phyloP scores from a whole-genome alignment of 768 basidiomycete species.

The Mycena filopes region DNA sequence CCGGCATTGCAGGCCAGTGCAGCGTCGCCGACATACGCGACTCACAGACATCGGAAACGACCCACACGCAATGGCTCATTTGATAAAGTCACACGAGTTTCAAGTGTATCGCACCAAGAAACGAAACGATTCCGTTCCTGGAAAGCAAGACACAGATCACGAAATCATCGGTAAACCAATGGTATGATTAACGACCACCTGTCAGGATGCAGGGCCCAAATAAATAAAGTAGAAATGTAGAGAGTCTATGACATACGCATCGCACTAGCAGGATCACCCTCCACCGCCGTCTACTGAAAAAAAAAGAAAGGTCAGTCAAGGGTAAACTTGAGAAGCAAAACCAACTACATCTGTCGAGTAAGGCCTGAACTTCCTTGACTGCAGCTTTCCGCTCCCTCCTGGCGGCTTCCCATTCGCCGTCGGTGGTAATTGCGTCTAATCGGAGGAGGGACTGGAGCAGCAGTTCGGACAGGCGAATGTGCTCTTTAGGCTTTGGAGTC shows the following conservation, averaged over 20 bases:
- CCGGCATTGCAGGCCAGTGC: conserved; percentile 45
- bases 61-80: conserved; percentile 12
- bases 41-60: conserved; percentile 20
- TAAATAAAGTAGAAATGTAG: no score
- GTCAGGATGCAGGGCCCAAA: no score
- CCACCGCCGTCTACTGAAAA: conserved; percentile 12
- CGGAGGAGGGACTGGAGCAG: conserved; percentile 89
- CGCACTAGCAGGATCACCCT: not conserved
- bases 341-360: conserved; percentile 76
- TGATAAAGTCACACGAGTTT: conserved; percentile 22
- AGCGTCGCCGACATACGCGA: conserved; percentile 39
- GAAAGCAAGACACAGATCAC: no score
- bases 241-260: no score
- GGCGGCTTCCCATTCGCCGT: conserved; percentile 81
- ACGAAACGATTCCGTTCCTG: no score
- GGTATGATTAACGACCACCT: no score
- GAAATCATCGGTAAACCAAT: no score
- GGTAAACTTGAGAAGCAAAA: not conserved
- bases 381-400: conserved; percentile 86
- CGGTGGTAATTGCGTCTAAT: conserved; percentile 83
- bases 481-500: conserved; percentile 46
- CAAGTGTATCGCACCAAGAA: no score
- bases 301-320: not conserved
- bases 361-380: conserved; percentile 84
- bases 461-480: conserved; percentile 77